phyloP scores from a whole-genome alignment of 2,329 filamentous ascomycete genomes.

The Fusarium tricinctum region DNA sequence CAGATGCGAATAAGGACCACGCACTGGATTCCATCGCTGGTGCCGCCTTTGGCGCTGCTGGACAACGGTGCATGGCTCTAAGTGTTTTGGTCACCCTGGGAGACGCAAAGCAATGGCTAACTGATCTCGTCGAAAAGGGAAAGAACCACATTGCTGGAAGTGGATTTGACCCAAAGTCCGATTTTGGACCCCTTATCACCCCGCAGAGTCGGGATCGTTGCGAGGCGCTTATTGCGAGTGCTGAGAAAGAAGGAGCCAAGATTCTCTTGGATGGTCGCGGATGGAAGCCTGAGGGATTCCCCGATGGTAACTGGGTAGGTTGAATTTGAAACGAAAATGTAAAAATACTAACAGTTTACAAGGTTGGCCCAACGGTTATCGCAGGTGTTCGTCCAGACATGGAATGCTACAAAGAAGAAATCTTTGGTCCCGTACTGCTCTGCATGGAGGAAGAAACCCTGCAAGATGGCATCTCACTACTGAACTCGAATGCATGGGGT shows the following conservation, averaged over 20 bases:
- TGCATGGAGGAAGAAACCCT: conserved; percentile 80
- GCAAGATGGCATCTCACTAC: conserved; percentile 80
- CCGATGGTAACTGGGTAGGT: conserved; percentile 73
- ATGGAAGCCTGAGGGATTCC: conserved; percentile 76
- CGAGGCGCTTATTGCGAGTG: conserved; percentile 77
- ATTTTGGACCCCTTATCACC: conserved; percentile 82
- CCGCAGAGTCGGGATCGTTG: conserved; percentile 80
- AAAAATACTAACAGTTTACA: neutral
- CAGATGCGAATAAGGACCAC: conserved; percentile 86
- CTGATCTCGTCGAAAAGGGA: conserved; percentile 79
- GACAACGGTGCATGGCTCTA: conserved; percentile 85
- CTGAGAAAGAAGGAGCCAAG: conserved; percentile 80
- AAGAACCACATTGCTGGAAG: conserved; percentile 78
- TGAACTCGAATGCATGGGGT: conserved; percentile 85
- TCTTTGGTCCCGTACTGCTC: conserved; percentile 84
- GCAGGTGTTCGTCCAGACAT: conserved; percentile 80
- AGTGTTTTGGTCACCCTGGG: conserved; percentile 82
- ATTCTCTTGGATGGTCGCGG: conserved; percentile 83
- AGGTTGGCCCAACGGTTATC: conserved; percentile 81
- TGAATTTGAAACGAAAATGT: fast-evolving
- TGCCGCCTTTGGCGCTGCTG: conserved; percentile 85
- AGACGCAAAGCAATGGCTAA: conserved; percentile 80
- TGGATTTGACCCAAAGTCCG: conserved; percentile 81
- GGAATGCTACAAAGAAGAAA: conserved; percentile 84
- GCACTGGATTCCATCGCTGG: conserved; percentile 82